phyloP scores from a whole-genome alignment of 352 stramenopile species.

The Aphanomyces euteiches region DNA sequence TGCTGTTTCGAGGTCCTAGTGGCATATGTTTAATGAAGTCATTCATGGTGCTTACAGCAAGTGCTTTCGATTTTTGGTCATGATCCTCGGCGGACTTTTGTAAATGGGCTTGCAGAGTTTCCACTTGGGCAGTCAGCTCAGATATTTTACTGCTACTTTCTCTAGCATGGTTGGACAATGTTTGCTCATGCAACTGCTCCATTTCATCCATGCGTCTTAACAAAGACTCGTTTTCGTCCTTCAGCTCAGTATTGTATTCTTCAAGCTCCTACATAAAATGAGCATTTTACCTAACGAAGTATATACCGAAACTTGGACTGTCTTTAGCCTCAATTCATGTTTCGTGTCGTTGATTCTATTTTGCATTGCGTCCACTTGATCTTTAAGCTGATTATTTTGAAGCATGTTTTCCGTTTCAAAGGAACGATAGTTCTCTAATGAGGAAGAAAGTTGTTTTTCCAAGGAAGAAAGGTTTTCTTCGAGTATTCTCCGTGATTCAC shows the following conservation, averaged over 20 bases:
- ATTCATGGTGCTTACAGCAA: no score
- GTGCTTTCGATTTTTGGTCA: no score
- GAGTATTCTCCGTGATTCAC: background rate
- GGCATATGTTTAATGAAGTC: background rate
- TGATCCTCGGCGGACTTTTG: conserved; percentile 46
- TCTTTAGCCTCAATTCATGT: conserved; percentile 6
- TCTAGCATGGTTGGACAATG: background rate
- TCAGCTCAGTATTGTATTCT: conserved; percentile 15
- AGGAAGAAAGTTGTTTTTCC: background rate
- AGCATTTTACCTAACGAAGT: background rate
- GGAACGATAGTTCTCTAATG: background rate
- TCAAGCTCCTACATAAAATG: conserved; percentile 1
- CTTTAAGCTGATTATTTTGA: background rate
- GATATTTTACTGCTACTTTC: conserved; percentile 62
- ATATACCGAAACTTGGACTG: conserved; percentile 14
- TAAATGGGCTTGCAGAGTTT: conserved; percentile 63
- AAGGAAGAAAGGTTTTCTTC: background rate
- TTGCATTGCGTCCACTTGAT: conserved; percentile 1
- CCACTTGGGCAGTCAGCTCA: conserved; percentile 71
- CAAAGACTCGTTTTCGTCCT: background rate
- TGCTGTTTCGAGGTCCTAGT: background rate
- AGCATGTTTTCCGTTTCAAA: conserved; percentile 1
- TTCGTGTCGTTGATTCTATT: conserved; percentile 14
- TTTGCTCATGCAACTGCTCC: conserved; percentile 6
- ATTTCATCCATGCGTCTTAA: conserved; percentile 1